A percentile compares a stretch with the other conserved stretches of the same genome.
Evolutionary conservation across 192 early-diverging fungal species (phyloP).

Genomic region (Mortierella claussenii): DNA sequence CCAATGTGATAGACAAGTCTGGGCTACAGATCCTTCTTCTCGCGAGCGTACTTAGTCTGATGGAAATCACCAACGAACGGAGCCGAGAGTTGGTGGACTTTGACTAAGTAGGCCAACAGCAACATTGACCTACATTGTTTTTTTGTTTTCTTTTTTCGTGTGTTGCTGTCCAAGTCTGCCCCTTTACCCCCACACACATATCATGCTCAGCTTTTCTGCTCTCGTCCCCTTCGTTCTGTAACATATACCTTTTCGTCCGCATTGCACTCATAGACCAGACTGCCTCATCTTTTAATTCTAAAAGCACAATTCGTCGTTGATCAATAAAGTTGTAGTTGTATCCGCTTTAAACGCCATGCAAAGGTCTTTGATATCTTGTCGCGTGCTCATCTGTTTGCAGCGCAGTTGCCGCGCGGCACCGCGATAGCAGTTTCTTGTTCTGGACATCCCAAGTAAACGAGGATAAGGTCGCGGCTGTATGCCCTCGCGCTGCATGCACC

Average conservation of each 20-base stretch:
- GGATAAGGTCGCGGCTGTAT: neutral
- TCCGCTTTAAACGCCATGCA: neutral
- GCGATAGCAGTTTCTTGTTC: no score
- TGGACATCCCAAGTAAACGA: no score
- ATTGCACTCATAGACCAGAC: neutral
- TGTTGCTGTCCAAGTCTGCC: no score
- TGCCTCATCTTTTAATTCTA: neutral
- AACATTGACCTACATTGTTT: neutral
- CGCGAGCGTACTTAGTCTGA: conserved; percentile 35
- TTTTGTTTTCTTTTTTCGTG: neutral
- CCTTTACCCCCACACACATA: neutral
- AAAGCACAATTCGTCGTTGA: no score
- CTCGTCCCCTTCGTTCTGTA: neutral
- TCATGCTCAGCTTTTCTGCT: neutral
- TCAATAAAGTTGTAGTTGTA: neutral
- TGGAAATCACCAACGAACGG: conserved; percentile 48
- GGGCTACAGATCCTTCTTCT: conserved; percentile 40
- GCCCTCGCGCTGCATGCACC: neutral
- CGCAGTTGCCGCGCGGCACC: no score
- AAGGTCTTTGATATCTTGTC: no score
- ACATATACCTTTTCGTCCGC: neutral
- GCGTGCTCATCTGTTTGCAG: no score
- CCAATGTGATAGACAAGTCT: conserved; percentile 37
- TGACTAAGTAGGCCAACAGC: conserved; percentile 7
- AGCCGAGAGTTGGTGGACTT: conserved; percentile 46